These are phyloP conservation scores for Orbilia blumenaviensis DNA, from an alignment of 2,329 filamentous ascomycete species.

Conservation along the genomic window DNA sequence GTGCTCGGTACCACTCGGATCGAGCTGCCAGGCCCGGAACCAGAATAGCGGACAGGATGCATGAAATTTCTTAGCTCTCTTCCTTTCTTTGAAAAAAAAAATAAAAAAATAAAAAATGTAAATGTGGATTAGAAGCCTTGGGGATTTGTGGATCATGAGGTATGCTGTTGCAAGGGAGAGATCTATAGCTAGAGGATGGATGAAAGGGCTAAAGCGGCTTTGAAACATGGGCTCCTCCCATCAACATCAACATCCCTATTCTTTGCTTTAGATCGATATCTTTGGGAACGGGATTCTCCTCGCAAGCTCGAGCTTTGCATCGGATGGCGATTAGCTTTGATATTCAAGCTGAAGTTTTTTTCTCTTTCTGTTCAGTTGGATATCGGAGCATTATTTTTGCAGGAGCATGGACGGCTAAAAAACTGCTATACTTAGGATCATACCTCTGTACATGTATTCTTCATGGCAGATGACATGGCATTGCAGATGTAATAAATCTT, in stretches of 20 bases:
- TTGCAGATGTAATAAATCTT: constrained; percentile 3
- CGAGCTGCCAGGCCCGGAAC: constrained; percentile 54
- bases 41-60: constrained; percentile 46
- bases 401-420: not conserved
- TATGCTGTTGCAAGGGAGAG: constrained; percentile 10
- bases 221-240: constrained; percentile 53
- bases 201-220: constrained; percentile 11
- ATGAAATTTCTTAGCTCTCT: constrained; percentile 25
- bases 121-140: too few species aligned
- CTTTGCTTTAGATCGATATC: too few species aligned
- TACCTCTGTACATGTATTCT: not conserved
- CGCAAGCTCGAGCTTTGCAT: not conserved
- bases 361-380: constrained; percentile 37
- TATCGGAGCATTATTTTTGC: constrained; percentile 35
- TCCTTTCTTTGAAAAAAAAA: constrained; percentile 9
- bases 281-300: too few species aligned
- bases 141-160: constrained; percentile 25
- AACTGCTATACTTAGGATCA: constrained; percentile 7
- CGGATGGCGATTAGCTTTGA: constrained; percentile 7
- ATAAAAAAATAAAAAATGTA: too few species aligned
- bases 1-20: constrained; percentile 52
- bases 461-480: constrained; percentile 34
- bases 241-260: too few species aligned
- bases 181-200: too few species aligned
- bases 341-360: too few species aligned